Percentiles rank a stretch among this genome's conserved stretches.
Conservation (phyloP, 2,329 filamentous ascomycete species). For the Aspergillus pseudoviridinutans region DNA sequence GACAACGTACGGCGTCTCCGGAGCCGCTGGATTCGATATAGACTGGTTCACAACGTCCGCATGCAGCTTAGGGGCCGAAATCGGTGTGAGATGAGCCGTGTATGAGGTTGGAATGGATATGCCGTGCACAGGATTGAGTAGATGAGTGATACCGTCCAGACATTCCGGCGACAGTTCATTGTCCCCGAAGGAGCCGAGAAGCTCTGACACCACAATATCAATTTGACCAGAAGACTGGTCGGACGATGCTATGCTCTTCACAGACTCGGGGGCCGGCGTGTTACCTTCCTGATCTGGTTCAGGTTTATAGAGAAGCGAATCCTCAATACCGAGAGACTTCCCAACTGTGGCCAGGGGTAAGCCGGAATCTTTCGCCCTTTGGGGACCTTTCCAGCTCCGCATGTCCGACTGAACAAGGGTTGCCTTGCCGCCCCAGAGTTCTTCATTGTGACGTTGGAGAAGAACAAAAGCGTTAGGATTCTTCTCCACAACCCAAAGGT, state of each 20-base stretch:
- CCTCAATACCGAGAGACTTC: conserved; percentile 31
- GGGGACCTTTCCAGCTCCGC: conserved; percentile 88
- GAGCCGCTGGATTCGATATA: conserved; percentile 63
- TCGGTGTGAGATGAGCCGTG: conserved; percentile 88
- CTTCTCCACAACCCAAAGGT: conserved; percentile 93
- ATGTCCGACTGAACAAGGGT: conserved; percentile 95
- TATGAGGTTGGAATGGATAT: conserved; percentile 94
- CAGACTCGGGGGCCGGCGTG: conserved; percentile 17
- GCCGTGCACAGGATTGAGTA: conserved; percentile 73
- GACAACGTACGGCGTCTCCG: conserved; percentile 91
- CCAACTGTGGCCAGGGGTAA: conserved; percentile 25
- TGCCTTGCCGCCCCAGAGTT: conserved; percentile 74
- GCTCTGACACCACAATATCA: conserved; percentile 90
- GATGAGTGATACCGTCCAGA: conserved; percentile 88
- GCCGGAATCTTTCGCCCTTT: conserved; percentile 20
- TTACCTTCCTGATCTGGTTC: conserved; percentile 38
- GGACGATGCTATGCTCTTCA: conserved; percentile 44
- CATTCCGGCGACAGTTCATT: conserved; percentile 97
- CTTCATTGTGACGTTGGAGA: conserved; percentile 78
- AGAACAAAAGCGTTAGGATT: conserved; percentile 97
- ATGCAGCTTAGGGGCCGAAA: conserved; percentile 80
- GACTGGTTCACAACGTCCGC: conserved; percentile 69
- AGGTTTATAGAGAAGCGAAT: conserved; percentile 18
- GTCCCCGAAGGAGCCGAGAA: conserved; percentile 89
- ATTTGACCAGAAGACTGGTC: conserved; percentile 43